phyloP scores from a whole-genome alignment of 2,329 filamentous ascomycete species.

The Clonostachys rosea region DNA sequence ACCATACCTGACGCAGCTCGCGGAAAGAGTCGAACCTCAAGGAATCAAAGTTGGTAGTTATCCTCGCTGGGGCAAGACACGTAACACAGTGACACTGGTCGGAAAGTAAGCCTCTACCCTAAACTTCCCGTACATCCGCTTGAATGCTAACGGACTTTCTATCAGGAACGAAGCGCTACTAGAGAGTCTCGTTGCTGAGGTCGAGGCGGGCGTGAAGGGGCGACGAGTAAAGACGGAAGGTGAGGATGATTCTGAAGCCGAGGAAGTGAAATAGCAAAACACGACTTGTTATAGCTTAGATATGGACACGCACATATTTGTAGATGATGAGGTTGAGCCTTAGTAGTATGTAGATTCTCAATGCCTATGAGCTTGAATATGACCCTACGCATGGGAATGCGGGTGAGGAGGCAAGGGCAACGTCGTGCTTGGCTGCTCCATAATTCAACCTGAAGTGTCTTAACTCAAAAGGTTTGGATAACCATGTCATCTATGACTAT shows the following conservation, averaged over 20 bases:
- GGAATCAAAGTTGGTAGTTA: slow-evolving; percentile 96
- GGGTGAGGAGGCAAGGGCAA: too few species aligned
- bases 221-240: slow-evolving; percentile 65
- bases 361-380: too few species aligned
- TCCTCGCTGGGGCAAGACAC: slow-evolving; percentile 82
- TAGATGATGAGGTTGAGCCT: too few species aligned
- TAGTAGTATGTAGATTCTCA: too few species aligned
- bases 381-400: too few species aligned
- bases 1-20: slow-evolving; percentile 75
- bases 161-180: slow-evolving; percentile 68
- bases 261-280: slow-evolving; percentile 1
- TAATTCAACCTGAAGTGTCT: too few species aligned
- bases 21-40: slow-evolving; percentile 64
- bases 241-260: slow-evolving; percentile 45
- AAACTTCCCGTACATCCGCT: not conserved
- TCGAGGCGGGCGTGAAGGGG: slow-evolving; percentile 72
- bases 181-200: slow-evolving; percentile 73
- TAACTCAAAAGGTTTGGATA: too few species aligned
- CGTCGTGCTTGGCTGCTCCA: too few species aligned
- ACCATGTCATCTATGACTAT: too few species aligned
- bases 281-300: too few species aligned
- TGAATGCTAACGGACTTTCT: not conserved
- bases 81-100: slow-evolving; percentile 88
- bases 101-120: slow-evolving; percentile 36
- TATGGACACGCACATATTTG: too few species aligned